Evolutionary conservation across 345 rosid genomes (phyloP).

Genomic region (Boechera retrofracta): DNA sequence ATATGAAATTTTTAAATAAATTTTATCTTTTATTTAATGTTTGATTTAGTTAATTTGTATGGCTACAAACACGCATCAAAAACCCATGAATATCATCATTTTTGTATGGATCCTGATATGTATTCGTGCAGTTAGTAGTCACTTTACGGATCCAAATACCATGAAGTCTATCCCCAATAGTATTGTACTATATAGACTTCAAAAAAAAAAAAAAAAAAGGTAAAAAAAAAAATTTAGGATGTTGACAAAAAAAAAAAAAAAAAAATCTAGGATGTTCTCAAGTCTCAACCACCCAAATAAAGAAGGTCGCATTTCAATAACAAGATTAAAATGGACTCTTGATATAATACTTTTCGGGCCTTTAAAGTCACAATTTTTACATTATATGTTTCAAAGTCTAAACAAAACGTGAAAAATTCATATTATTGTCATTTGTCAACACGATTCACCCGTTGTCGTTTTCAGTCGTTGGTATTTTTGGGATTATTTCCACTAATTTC

Average conservation of each 20-base stretch:
- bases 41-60: too few relatives aligned
- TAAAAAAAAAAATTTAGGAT: background rate
- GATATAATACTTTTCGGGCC: conserved; percentile 12
- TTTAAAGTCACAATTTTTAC: conserved; percentile 4
- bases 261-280: background rate
- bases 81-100: too few relatives aligned
- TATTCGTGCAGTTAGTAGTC: too few relatives aligned
- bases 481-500: background rate
- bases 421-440: conserved; percentile 7
- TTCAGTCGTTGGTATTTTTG: background rate
- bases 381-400: conserved; percentile 5
- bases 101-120: too few relatives aligned
- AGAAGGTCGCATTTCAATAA: conserved; percentile 14
- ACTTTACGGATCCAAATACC: too few relatives aligned
- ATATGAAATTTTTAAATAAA: too few relatives aligned
- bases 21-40: too few relatives aligned
- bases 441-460: background rate
- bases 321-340: background rate
- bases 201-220: too few relatives aligned
- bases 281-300: conserved; percentile 5
- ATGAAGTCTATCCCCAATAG: too few relatives aligned
- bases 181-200: too few relatives aligned
- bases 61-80: too few relatives aligned
- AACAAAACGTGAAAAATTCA: conserved; percentile 30
- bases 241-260: background rate